Percentiles rank a stretch among this genome's conserved stretches.
Conservation (phyloP, 495 filamentous ascomycete species). For the Bryoglossum gracile region DNA sequence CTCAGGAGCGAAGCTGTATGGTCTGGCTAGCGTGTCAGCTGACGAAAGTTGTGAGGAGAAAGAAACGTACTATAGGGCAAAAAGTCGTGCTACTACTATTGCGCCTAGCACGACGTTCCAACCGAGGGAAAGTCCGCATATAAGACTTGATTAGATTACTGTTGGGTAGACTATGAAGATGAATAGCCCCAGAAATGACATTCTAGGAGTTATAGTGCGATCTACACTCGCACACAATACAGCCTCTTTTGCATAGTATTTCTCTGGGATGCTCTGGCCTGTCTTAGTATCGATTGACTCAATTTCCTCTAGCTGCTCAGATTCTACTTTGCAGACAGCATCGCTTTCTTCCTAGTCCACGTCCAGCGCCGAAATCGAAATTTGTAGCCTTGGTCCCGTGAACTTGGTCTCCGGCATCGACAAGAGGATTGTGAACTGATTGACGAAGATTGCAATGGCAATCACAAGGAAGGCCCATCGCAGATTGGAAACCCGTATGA, state of each 20-base stretch:
- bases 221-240: neutral
- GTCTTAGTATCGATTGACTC: neutral
- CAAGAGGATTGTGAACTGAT: neutral
- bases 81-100: conserved; percentile 8
- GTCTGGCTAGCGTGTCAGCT: neutral
- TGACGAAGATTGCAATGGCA: conserved; percentile 6
- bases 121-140: neutral
- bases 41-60: neutral
- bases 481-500: conserved; percentile 5
- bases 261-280: neutral
- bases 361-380: neutral
- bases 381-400: conserved; percentile 1
- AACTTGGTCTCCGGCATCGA: conserved; percentile 12
- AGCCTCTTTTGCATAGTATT: conserved; percentile 1
- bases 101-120: conserved; percentile 14
- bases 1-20: conserved; percentile 7
- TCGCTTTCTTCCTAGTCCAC: neutral
- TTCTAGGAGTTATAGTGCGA: conserved; percentile 1
- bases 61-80: conserved; percentile 7
- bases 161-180: conserved; percentile 6
- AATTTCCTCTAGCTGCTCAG: neutral
- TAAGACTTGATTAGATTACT: neutral
- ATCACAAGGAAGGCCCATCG: conserved; percentile 11
- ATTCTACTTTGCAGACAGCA: neutral
- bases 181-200: conserved; percentile 3